These are phyloP conservation scores for Durotheca rogersii DNA, from an alignment of 495 filamentous ascomycete genomes.

Conservation along the genomic window DNA sequence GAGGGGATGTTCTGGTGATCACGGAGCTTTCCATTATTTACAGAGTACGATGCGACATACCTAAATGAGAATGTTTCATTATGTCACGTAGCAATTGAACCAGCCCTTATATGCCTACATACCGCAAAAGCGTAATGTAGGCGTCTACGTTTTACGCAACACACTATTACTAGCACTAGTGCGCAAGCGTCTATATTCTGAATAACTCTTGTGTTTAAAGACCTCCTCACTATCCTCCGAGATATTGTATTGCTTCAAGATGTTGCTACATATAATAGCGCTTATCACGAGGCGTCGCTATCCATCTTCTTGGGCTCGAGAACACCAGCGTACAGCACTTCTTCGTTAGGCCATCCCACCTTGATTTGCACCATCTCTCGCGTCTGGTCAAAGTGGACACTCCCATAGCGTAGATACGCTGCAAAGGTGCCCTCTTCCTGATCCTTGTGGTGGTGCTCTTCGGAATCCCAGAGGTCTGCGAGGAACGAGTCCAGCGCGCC, in stretches of 20 bases:
- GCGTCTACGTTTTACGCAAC: too few species aligned
- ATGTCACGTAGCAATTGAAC: too few species aligned
- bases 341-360: conserved; percentile 29
- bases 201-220: too few species aligned
- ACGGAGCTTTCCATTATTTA: background rate
- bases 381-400: conserved; percentile 39
- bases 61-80: too few species aligned
- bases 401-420: conserved; percentile 39
- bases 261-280: too few species aligned
- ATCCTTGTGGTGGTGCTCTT: conserved; percentile 36
- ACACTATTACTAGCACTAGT: too few species aligned
- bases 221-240: too few species aligned
- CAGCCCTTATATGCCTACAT: too few species aligned
- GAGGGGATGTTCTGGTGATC: background rate
- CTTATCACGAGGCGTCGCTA: background rate
- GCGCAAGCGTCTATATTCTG: too few species aligned
- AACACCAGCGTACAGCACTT: conserved; percentile 25
- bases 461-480: conserved; percentile 36
- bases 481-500: conserved; percentile 28
- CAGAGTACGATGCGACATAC: too few species aligned
- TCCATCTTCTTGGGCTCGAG: conserved; percentile 21
- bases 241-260: too few species aligned
- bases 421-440: conserved; percentile 39
- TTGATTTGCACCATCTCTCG: conserved; percentile 25
- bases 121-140: too few species aligned